Evolutionary conservation across 495 filamentous ascomycete genomes (phyloP).

Genomic region (Trichoderma gamsii): DNA sequence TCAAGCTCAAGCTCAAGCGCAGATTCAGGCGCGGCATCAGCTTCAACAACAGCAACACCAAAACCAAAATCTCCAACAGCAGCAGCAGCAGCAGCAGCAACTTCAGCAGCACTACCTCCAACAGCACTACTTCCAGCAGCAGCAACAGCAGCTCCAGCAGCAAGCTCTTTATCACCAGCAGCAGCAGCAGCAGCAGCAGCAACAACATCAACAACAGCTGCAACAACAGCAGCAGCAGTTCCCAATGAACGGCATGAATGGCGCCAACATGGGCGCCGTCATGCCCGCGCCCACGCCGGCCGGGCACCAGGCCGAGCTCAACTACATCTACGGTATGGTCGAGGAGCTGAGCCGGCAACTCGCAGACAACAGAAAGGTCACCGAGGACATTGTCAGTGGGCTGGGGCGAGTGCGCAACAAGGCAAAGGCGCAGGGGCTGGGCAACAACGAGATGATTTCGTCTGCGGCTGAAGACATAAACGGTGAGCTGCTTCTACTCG

Average conservation of each 20-base stretch:
- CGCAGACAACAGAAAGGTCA: slow-evolving; percentile 69
- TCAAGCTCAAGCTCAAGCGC: not conserved
- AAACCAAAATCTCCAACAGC: not conserved
- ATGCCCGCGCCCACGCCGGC: slow-evolving; percentile 60
- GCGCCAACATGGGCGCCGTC: slow-evolving; percentile 41
- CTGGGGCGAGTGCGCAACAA: slow-evolving; percentile 47
- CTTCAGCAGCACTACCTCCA: not conserved
- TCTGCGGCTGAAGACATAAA: slow-evolving; percentile 43
- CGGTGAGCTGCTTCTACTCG: slow-evolving; percentile 27
- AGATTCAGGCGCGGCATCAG: not conserved
- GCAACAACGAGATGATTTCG: slow-evolving; percentile 46
- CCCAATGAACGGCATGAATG: slow-evolving; percentile 56
- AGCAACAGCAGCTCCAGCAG: slow-evolving; percentile 8
- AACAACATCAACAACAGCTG: slow-evolving; percentile 15
- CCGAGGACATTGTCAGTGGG: slow-evolving; percentile 65
- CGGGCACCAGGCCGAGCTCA: slow-evolving; percentile 81
- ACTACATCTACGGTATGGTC: slow-evolving; percentile 77
- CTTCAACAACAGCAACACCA: slow-evolving; percentile 7
- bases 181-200: not conserved
- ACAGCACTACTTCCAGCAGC: not conserved
- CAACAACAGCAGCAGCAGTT: slow-evolving; percentile 20
- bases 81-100: not conserved
- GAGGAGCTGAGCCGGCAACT: slow-evolving; percentile 71
- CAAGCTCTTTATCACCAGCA: not conserved
- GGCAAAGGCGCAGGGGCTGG: slow-evolving; percentile 39